Evolutionary conservation across 768 basidiomycete species (phyloP), one percentile per base, ranked within the genome.

Genomic region (Tricholoma matsutake): DNA sequence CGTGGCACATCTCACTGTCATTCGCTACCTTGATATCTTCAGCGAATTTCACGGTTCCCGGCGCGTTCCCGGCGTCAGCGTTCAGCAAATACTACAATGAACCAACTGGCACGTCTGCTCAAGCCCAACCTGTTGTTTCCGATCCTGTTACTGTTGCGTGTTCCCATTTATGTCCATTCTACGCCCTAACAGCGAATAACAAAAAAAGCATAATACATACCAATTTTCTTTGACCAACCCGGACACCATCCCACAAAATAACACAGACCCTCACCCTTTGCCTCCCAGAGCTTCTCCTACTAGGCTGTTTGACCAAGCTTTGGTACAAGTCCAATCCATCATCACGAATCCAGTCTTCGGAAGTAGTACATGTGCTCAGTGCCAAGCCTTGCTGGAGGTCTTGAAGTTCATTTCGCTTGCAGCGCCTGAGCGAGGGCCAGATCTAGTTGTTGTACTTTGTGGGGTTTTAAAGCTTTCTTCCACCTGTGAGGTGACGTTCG

Each of bases 111-210:
- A 91, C 90, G 2, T 81, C 82, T 10, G 83, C 79, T 0, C 90
- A 92, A 68, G 85, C 84, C 3, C 90, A 92, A 72, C 90, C 89
- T n/a, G 80, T 90, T 60, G 81, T 92, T 35, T 83, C 88, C 11
- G 89, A 92, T 68, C 86, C 88, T 6, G 82, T 90, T 32, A 80
- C 81, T 25, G 89, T 88, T 56, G 58, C 62, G 67, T 67, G 51
- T 60, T 39, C 28, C 52, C 56, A 20, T 43, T 52, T 58, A 18
- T 25, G 11, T 32, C 20, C 56, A 29, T 43, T 7, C 28, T 22
- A 18, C 49, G 8, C 35, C 65, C 41, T 51, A 56, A 47, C 49
- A 28, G 47, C 31, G 54, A 62, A 7, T 8, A 60, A 57, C 28
- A 16, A 2, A 13, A n/a, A n/a, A n/a, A 89, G 87, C 81, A 86